Base-by-base conservation (phyloP, 805 yeast species). In the Wickerhamiella cacticola region DNA sequence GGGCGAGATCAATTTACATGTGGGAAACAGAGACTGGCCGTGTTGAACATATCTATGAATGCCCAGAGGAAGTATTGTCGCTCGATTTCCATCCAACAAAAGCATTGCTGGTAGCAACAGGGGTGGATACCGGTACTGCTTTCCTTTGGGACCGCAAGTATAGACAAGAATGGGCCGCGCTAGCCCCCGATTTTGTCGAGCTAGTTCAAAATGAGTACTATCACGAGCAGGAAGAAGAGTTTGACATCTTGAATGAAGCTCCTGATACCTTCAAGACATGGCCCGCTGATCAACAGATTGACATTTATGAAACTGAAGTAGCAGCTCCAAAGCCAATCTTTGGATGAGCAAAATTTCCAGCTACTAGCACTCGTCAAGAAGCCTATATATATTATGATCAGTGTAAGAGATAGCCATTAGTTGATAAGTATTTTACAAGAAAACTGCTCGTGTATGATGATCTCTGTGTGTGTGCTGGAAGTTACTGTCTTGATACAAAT, bases 141-240 rank as follows among this genome's bases (percentile, higher is more conserved):
- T 87, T 83, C 59, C 60, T 82, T 35, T 89, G 96, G 96, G 75
- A 81, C 44, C 73, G 84, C 8, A 74, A 75, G 34, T 76, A 83
- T 18, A 94, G 95, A 0, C 96, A 87, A 57, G 82, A 84, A 64
- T 88, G 97, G 97, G 82, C 94, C 63, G 94, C 96, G 1, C 68
- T 88, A 56, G 96, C 96, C 0, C 96, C 96, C 0, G 97, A 89
- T 62, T 88, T 89, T 61, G 94, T 82, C 42, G 96, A 88, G 62
- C 80, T 88, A 38, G 96, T 88, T 59, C 95, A 87, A 58, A 89
- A 87, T 59, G 80, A 84, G 8, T 86, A 82, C 50, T 88, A 89
- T 59, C 77, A 78, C 55, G 97, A 88, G 59, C 70, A 72, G 12
- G 53, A 46, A 42, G 78, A 83, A 44, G 92, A 88, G 55, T 66